Evolutionary conservation across 805 yeast genomes (phyloP).

Genomic region (Yamadazyma kitorensis): DNA sequence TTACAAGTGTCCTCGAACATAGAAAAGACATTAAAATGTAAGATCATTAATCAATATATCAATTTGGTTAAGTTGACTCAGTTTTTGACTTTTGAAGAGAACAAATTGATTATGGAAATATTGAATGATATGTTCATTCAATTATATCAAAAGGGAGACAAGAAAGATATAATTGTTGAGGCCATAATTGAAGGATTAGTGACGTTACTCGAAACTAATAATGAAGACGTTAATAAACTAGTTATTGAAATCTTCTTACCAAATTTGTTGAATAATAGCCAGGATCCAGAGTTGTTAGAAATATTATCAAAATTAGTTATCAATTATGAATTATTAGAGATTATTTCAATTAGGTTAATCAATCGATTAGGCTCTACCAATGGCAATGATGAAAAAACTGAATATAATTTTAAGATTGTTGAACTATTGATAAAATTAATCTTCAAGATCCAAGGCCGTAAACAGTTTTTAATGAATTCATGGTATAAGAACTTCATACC

Average conservation of each 20-base stretch:
- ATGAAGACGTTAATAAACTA: constrained; percentile 10
- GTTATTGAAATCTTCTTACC: constrained; percentile 27
- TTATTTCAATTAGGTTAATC: constrained; percentile 41
- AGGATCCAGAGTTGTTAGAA: constrained; percentile 17
- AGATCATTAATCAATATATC: constrained; percentile 63
- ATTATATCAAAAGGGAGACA: constrained; percentile 28
- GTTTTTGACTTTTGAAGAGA: constrained; percentile 54
- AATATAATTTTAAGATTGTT: constrained; percentile 13
- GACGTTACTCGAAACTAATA: constrained; percentile 31
- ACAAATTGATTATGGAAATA: constrained; percentile 60
- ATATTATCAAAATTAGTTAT: constrained; percentile 20
- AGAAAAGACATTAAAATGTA: constrained; percentile 67
- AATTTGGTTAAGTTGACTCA: constrained; percentile 49
- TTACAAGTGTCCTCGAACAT: constrained; percentile 62
- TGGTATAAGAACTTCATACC: constrained; percentile 42
- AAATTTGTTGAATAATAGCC: constrained; percentile 19
- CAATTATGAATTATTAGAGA: constrained; percentile 42
- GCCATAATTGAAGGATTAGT: constrained; percentile 54
- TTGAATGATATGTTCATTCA: constrained; percentile 53
- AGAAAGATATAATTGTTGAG: constrained; percentile 48
- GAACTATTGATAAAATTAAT: constrained; percentile 25
- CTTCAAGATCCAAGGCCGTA: constrained; percentile 24
- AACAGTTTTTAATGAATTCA: constrained; percentile 38
- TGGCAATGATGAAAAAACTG: constrained; percentile 8
- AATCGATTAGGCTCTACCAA: constrained; percentile 27